Base-by-base conservation (phyloP, 1,139 yeast genomes). In the Pichia sp. region DNA sequence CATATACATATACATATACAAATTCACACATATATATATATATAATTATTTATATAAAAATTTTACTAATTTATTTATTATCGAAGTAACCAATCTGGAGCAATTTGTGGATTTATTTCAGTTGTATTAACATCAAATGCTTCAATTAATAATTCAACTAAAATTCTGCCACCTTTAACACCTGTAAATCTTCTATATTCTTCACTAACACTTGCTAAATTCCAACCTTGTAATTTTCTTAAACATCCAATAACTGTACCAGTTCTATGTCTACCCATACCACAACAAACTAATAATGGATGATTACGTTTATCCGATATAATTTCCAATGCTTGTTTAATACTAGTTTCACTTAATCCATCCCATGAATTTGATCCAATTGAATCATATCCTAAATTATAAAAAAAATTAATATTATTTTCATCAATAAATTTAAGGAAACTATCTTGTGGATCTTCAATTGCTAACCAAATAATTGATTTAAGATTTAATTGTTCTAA, bases 181-280 rank as follows among this genome's bases (percentile, higher is more conserved):
- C 97, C 97, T 0, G 97, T 86, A 61, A 90, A 92, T 51, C 98
- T 67, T 55, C 97, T 70, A 62, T 92, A 92, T 61, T 92, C 98
- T 60, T 92, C 98, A 48, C 90, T 80, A 2, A 90, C 94, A 64
- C 95, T 75, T 11, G 97, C 96, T 59, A 90, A 69, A 59, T 92
- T 92, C 98, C 98, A 92, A 23, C 95, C 92, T 69, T 90, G 96
- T 28, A 92, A 67, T 51, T 96, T 73, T 52, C 98, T 70, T 41
- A 92, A 68, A 63, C 97, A 92, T 1, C 98, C 98, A 46, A 92
- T 78, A 3, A 92, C 96, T 0, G 97, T 89, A 0, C 98, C 98
- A 0, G 97, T 89, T 50, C 97, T 73, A 63, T 92, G 97, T 54
- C 97, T 71, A 0, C 98, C 98, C 97, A 90, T 90, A 11, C 97